Conservation (phyloP, 169 alveolate species). For the Plasmodium sp. region DNA sequence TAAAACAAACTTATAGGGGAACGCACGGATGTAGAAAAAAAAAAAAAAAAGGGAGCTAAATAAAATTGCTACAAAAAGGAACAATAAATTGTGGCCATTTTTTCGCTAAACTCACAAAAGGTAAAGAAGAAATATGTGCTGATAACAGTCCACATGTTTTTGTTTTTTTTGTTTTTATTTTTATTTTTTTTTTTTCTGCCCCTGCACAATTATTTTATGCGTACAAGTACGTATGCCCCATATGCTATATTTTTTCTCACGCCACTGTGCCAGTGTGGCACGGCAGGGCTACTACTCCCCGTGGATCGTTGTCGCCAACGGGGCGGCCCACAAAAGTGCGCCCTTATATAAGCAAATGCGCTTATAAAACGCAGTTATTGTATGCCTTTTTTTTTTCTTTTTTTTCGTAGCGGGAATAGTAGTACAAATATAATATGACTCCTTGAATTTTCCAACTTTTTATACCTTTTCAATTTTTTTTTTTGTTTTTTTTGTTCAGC, state of each 20-base stretch:
- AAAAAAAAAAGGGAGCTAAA: not conserved
- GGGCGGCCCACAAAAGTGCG: not conserved
- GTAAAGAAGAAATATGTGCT: not conserved
- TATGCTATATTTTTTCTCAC: not conserved
- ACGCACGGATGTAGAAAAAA: not conserved
- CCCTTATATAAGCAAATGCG: no score
- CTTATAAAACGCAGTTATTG: not conserved
- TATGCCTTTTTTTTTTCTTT: not conserved
- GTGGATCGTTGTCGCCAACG: not conserved
- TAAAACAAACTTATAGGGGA: not conserved
- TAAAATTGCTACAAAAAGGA: not conserved
- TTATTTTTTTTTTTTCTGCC: not conserved
- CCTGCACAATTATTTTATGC: not conserved
- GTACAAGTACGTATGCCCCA: not conserved
- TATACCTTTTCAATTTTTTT: not conserved
- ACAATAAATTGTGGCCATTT: not conserved
- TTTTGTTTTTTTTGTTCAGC: not conserved
- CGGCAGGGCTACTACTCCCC: not conserved
- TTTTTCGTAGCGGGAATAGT: not conserved
- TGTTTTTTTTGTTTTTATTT: not conserved
- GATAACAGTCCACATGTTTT: not conserved
- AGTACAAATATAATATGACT: not conserved
- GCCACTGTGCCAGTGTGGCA: not conserved
- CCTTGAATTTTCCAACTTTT: not conserved
- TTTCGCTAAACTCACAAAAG: not conserved